Evolutionary conservation across 352 stramenopile genomes (phyloP).

Genomic region (Globisporangium spiculum): DNA sequence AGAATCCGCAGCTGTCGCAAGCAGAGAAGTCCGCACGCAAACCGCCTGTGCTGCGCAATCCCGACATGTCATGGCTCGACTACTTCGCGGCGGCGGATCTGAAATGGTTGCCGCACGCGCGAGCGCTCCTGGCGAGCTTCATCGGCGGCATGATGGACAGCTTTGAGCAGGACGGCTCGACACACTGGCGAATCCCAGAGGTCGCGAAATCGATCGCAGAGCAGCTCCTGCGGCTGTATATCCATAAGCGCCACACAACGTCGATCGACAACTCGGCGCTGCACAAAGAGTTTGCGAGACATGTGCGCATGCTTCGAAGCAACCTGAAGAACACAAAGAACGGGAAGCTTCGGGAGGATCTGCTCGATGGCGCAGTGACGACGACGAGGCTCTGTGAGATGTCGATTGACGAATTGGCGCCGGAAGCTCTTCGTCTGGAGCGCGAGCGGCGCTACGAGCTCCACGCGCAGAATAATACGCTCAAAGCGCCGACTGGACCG

Average conservation of each 20-base stretch:
- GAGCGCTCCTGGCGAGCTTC: slow-evolving; percentile 32
- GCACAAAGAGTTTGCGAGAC: slow-evolving; percentile 40
- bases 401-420: slow-evolving; percentile 47
- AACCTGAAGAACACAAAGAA: slow-evolving; percentile 47
- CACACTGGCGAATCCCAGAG: slow-evolving; percentile 17
- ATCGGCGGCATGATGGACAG: slow-evolving; percentile 34
- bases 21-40: background rate
- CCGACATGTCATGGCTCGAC: slow-evolving; percentile 38
- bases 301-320: slow-evolving; percentile 49
- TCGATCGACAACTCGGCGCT: slow-evolving; percentile 28
- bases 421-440: slow-evolving; percentile 43
- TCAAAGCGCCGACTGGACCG: slow-evolving; percentile 31
- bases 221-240: slow-evolving; percentile 32
- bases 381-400: slow-evolving; percentile 34
- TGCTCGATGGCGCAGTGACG: slow-evolving; percentile 28
- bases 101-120: slow-evolving; percentile 37
- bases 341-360: slow-evolving; percentile 34
- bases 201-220: slow-evolving; percentile 27
- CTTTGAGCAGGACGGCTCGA: slow-evolving; percentile 32
- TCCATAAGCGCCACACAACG: slow-evolving; percentile 27
- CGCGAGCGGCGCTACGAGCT: slow-evolving; percentile 39
- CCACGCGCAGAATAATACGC: slow-evolving; percentile 40
- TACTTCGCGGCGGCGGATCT: slow-evolving; percentile 27
- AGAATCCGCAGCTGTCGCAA: background rate
- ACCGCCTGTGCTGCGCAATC: slow-evolving; percentile 11